Base-by-base conservation (phyloP, 1,139 yeast species). In the Yamadazyma membranifaciens region DNA sequence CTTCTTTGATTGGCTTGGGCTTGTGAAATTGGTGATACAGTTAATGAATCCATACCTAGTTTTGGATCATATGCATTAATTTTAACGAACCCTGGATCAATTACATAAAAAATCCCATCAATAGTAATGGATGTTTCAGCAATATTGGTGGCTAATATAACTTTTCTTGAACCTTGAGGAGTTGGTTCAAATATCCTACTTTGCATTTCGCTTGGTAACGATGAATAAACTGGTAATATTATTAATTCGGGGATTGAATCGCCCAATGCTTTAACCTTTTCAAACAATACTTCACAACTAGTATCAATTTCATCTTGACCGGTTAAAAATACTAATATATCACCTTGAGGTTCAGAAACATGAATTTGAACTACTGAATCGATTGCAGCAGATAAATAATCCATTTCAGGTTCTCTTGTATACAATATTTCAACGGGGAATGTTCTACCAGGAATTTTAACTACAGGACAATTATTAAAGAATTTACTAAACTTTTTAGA, bases 221-320 rank as follows among this genome's bases (percentile, higher is more conserved):
- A 79, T 0, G 92, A 76, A 60, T 91, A 92, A 2, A 92, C 94
- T 0, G 98, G 98, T n/a, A 89, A 62, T 11, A 91, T 80, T 15
- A 87, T 66, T 37, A 91, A 65, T 42, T 87, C 94, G 0, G 81
- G 75, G 0, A 79, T 75, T 0, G 77, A 62, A 28, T 80, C 76
- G 3, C 88, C 91, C 39, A 89, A 61, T 0, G 79, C 72, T 50
- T 84, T 81, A 57, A 84, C 75, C 44, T 88, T 70, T 47, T 85
- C 86, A 45, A 64, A 74, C 6, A 89, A 62, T 0, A 82, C 78
- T 53, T 87, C 95, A 56, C 94, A 87, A 45, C 94, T 81, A 0
- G 95, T 83, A 55, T 91, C 98, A 55, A 91, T 91, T 56, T 88
- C 96, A 46, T 88, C 96, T 55, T 87, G 92, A 56, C 96, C 96